Percentiles rank a stretch among this genome's conserved stretches.
Conservation (phyloP, 306 rosid genomes). For the Malus sylvestris region DNA sequence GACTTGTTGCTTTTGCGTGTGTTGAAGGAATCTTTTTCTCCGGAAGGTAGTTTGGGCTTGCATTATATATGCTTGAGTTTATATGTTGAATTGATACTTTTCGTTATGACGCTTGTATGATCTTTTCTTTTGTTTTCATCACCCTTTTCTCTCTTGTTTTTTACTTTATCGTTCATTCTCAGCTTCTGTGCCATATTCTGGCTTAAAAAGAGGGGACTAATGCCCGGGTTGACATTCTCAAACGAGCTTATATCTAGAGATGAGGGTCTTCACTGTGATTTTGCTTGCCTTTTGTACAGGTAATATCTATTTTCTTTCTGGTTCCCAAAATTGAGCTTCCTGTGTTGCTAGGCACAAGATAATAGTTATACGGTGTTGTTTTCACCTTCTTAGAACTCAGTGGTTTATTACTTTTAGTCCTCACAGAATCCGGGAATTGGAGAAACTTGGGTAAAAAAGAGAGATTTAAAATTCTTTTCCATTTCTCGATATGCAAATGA, state of each 20-base stretch:
- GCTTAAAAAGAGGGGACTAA: constrained; percentile 84
- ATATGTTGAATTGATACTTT: neutral
- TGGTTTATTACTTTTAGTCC: neutral
- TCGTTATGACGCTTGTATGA: constrained; percentile 1
- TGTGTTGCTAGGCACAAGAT: neutral
- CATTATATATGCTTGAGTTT: constrained; percentile 5
- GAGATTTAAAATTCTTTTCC: neutral
- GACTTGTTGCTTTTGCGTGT: constrained; percentile 88
- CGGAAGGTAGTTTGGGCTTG: constrained; percentile 56
- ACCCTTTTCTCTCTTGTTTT: neutral
- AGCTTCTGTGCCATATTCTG: constrained; percentile 97
- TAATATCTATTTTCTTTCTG: neutral
- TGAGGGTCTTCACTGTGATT: constrained; percentile 94
- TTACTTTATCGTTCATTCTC: constrained; percentile 25
- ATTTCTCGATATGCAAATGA: neutral
- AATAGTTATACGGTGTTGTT: neutral
- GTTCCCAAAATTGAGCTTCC: constrained; percentile 1
- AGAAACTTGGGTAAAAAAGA: neutral
- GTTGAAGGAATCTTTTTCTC: constrained; percentile 92
- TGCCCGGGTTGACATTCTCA: constrained; percentile 89
- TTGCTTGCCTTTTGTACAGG: constrained; percentile 94
- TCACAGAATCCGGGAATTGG: neutral
- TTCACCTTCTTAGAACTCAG: neutral
- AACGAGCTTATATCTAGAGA: constrained; percentile 93
- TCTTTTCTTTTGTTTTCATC: neutral